phyloP scores from a whole-genome alignment of 2,329 filamentous ascomycete species.

The Botrytis elliptica region DNA sequence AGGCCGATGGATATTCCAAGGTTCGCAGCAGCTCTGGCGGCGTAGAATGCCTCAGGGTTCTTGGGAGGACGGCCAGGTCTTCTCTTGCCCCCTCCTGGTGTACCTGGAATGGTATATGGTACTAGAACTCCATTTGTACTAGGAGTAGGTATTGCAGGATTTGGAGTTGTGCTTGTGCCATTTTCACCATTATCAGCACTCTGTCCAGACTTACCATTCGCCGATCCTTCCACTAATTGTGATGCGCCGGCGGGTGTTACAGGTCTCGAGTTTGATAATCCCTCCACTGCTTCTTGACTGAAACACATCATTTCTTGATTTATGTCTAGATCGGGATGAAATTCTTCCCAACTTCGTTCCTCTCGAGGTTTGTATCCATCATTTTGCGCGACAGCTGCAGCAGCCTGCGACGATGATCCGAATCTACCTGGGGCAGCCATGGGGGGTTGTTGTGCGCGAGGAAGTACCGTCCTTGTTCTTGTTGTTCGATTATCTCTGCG shows the following conservation, averaged over 20 bases:
- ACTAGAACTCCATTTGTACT: constrained; percentile 31
- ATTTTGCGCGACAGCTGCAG: constrained; percentile 82
- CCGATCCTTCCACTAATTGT: constrained; percentile 42
- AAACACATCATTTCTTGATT: constrained; percentile 77
- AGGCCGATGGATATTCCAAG: constrained; percentile 27
- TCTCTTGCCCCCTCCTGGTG: constrained; percentile 48
- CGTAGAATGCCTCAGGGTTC: constrained; percentile 58
- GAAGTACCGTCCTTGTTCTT: constrained; percentile 52
- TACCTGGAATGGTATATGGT: constrained; percentile 39
- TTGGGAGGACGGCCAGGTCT: constrained; percentile 65
- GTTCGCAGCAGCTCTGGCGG: constrained; percentile 45
- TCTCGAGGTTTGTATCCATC: constrained; percentile 97
- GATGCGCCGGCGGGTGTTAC: constrained; percentile 43
- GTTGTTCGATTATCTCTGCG: constrained; percentile 56
- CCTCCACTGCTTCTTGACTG: constrained; percentile 81
- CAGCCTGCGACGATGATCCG: constrained; percentile 58
- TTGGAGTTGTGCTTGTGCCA: constrained; percentile 32
- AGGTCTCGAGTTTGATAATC: constrained; percentile 52
- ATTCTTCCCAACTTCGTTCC: constrained; percentile 96
- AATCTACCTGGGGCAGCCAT: constrained; percentile 31
- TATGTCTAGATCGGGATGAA: constrained; percentile 92
- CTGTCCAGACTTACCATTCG: constrained; percentile 42
- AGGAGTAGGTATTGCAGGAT: constrained; percentile 28
- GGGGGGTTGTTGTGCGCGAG: constrained; percentile 51
- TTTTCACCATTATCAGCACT: constrained; percentile 31